A percentile compares a stretch with the other conserved stretches of the same genome.
Conservation (phyloP, 2,329 filamentous ascomycete genomes). For the Fusarium subglutinans region DNA sequence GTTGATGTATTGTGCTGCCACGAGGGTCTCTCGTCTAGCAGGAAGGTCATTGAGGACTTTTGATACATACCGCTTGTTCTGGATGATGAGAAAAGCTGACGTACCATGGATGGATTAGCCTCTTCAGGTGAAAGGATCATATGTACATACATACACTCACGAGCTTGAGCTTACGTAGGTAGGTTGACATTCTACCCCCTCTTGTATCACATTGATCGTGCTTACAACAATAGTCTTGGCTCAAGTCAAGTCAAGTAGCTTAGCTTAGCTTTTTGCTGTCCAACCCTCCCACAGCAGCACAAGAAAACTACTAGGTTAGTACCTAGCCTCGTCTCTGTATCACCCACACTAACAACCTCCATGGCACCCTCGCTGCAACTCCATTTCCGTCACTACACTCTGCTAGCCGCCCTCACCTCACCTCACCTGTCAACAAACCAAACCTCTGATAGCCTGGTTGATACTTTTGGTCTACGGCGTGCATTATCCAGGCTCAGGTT, state of each 20-base stretch:
- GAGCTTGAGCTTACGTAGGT: not conserved
- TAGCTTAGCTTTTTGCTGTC: not conserved
- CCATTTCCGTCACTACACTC: conserved; percentile 27
- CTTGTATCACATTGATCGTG: conserved; percentile 19
- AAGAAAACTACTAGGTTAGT: not conserved
- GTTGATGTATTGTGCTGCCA: not conserved
- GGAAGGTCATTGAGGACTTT: not conserved
- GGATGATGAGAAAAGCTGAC: not conserved
- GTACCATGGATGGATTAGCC: not conserved
- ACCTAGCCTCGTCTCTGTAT: conserved; percentile 26
- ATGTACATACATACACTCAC: not conserved
- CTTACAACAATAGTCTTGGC: conserved; percentile 1
- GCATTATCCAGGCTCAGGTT: conserved; percentile 10
- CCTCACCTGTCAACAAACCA: not conserved
- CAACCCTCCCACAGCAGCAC: not conserved
- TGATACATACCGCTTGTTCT: not conserved
- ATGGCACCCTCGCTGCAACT: not conserved
- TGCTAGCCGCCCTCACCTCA: conserved; percentile 19
- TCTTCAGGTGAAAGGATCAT: not conserved
- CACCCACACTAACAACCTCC: conserved; percentile 14
- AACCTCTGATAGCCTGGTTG: not conserved
- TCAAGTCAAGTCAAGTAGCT: not conserved
- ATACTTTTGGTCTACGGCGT: not conserved
- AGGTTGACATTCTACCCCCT: not conserved
- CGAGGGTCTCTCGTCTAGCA: not conserved